Conservation (phyloP, 352 stramenopile genomes). For the Thraustotheca clavata region DNA sequence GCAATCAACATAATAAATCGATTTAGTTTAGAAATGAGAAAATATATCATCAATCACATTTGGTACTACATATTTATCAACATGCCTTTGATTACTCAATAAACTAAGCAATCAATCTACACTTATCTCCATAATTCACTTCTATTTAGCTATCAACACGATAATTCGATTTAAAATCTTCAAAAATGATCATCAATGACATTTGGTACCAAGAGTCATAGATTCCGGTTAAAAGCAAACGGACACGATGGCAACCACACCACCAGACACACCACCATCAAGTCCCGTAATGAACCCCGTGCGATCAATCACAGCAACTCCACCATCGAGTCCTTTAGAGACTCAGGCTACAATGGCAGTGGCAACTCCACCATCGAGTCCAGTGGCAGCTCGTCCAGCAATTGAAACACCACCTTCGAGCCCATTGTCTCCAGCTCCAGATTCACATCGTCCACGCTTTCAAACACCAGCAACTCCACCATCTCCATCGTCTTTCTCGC, state of each 20-base stretch:
- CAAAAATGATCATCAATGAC: no score
- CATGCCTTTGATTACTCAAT: no score
- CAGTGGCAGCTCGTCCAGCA: background rate
- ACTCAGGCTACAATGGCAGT: background rate
- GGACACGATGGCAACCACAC: conserved; percentile 22
- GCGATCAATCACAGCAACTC: background rate
- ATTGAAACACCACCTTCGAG: conserved; percentile 7
- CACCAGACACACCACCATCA: conserved; percentile 31
- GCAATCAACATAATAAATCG: no score
- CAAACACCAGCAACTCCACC: conserved; percentile 22
- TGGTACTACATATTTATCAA: no score
- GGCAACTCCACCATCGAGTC: conserved; percentile 18
- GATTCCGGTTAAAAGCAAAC: no score
- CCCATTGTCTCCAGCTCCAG: background rate
- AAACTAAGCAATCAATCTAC: no score
- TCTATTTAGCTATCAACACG: no score
- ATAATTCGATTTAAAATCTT: no score
- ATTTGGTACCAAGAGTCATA: no score
- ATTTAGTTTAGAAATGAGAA: no score
- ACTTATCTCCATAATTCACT: no score
- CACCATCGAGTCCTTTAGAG: conserved; percentile 2
- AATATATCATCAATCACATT: no score
- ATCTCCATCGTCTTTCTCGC: conserved; percentile 55
- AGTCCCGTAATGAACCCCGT: background rate
- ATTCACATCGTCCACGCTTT: background rate